Conservation (phyloP, 495 filamentous ascomycete species). For the Penicillium malachiteum region DNA sequence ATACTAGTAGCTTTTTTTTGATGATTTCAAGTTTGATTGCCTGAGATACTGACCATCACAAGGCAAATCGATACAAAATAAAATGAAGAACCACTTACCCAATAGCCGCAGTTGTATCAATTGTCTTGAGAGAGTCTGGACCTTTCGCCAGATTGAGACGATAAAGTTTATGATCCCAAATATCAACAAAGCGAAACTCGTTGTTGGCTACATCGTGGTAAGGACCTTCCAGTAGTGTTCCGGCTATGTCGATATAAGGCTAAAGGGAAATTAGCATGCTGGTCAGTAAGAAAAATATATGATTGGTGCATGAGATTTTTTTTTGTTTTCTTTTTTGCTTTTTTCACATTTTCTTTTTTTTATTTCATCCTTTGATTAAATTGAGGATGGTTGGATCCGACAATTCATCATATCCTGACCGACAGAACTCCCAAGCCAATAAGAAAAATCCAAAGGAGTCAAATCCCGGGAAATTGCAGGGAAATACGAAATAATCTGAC, state of each 20-base stretch:
- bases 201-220: constrained; percentile 69
- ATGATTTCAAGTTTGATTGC: background rate
- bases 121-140: constrained; percentile 59
- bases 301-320: constrained; percentile 7
- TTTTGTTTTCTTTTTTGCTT: constrained; percentile 4
- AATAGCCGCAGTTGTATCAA: constrained; percentile 66
- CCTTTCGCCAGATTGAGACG: constrained; percentile 65
- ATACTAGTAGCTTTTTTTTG: background rate
- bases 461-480: constrained; percentile 9
- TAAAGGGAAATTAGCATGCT: constrained; percentile 26
- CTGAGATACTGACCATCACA: background rate
- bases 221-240: constrained; percentile 79
- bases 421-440: constrained; percentile 14
- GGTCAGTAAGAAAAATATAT: background rate
- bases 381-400: background rate
- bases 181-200: constrained; percentile 85
- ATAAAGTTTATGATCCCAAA: constrained; percentile 76
- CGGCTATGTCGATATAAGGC: constrained; percentile 74
- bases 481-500: constrained; percentile 21
- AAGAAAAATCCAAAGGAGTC: background rate
- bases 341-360: constrained; percentile 1
- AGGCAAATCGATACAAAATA: background rate
- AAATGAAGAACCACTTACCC: constrained; percentile 37
- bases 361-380: background rate
- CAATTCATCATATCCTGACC: constrained; percentile 14